Evolutionary conservation across 2,329 filamentous ascomycete species (phyloP).

Genomic region (Epicoccum sorghinum): DNA sequence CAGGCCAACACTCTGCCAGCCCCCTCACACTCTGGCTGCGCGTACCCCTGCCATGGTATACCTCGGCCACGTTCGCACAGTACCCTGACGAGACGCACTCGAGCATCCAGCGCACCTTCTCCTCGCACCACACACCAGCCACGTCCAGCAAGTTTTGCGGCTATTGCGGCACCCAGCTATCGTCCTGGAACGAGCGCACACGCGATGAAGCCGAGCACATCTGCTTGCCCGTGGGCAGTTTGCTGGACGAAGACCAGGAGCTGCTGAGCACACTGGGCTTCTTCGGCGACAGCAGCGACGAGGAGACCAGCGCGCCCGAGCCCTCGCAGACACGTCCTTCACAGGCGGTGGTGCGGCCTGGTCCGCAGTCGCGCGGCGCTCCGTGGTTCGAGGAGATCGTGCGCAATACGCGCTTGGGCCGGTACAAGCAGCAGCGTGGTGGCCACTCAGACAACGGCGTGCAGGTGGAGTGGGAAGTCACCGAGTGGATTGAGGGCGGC

Average conservation of each 20-base stretch:
- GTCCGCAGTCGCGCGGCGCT: constrained; percentile 59
- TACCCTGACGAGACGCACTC: constrained; percentile 72
- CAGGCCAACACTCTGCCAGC: constrained; percentile 69
- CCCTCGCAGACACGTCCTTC: constrained; percentile 18
- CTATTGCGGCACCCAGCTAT: constrained; percentile 85
- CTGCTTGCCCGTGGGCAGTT: constrained; percentile 78
- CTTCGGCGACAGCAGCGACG: constrained; percentile 52
- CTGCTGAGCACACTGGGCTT: constrained; percentile 76
- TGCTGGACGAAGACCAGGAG: constrained; percentile 72
- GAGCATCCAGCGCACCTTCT: constrained; percentile 54
- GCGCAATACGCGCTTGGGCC: constrained; percentile 74
- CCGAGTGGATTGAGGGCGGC: constrained; percentile 64
- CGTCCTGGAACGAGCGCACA: constrained; percentile 80
- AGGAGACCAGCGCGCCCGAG: constrained; percentile 28
- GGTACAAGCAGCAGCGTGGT: constrained; percentile 66
- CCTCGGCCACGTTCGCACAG: constrained; percentile 74
- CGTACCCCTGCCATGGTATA: constrained; percentile 81
- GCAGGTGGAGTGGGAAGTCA: constrained; percentile 81
- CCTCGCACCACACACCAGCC: constrained; percentile 53
- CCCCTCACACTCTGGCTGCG: constrained; percentile 82
- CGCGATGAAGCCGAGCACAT: constrained; percentile 76
- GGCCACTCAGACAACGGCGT: constrained; percentile 68
- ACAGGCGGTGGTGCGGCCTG: constrained; percentile 24
- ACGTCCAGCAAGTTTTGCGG: constrained; percentile 76
- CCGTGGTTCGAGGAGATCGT: constrained; percentile 88